Conservation (phyloP, 192 early-diverging fungal species). For the Pilaira anomala region DNA sequence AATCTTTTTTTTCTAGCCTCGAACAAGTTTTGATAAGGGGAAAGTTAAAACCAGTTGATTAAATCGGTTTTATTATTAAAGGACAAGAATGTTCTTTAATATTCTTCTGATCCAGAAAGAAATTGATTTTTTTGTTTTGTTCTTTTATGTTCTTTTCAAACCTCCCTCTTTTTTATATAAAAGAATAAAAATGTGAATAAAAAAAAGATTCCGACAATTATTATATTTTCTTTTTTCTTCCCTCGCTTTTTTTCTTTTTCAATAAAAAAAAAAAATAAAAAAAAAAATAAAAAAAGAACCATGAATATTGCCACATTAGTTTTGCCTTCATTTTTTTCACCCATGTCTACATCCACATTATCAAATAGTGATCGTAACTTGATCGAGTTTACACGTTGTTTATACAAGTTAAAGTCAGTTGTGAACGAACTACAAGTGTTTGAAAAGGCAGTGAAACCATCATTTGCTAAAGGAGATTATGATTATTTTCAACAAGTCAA, state of each 20-base stretch:
- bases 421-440: slow-evolving; percentile 19
- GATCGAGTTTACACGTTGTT: slow-evolving; percentile 27
- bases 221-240: too few species aligned
- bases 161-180: not conserved
- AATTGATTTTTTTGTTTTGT: not conserved
- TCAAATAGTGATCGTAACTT: slow-evolving; percentile 13
- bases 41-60: not conserved
- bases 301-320: not conserved
- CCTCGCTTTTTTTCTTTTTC: not conserved
- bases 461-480: not conserved
- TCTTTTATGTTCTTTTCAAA: not conserved
- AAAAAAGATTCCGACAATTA: not conserved
- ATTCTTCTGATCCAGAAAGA: too few species aligned
- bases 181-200: not conserved
- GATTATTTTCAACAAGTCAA: slow-evolving; percentile 1
- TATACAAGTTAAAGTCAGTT: slow-evolving; percentile 22
- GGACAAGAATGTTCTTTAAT: too few species aligned
- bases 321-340: not conserved
- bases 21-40: too few species aligned
- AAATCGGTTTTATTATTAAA: too few species aligned
- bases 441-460: slow-evolving; percentile 11
- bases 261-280: not conserved
- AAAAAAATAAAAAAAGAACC: not conserved
- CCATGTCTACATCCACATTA: slow-evolving; percentile 3
- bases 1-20: too few species aligned